Base-by-base conservation (phyloP, 352 stramenopile genomes). In the Plasmopara viticola region DNA sequence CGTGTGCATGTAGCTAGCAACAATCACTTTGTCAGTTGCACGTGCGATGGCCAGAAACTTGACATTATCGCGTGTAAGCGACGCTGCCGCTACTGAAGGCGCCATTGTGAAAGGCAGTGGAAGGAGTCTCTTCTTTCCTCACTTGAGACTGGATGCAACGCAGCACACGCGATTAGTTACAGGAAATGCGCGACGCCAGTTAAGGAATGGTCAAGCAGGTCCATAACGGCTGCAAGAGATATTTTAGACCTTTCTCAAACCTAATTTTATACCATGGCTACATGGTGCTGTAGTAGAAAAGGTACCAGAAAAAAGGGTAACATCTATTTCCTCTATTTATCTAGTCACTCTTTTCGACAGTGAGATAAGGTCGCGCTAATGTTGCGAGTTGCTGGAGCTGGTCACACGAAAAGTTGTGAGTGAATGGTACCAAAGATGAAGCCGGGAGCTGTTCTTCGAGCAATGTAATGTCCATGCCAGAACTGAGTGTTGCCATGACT, bases 31-130 rank as follows among this genome's bases (percentile, higher is more conserved):
- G 64, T 92, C 82, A 6, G 77, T 86, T 18, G 79, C 82, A 9
- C 82, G 78, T 20, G 82, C 82, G 42, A 92, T 85, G 44, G 77
- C 79, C 44, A 92, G 43, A 56, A 92, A 92, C 75, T 90, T 90
- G 68, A 89, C 62, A 43, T 94, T 91, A 66, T 87, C 80, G 44
- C 72, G 69, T 34, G 74, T 90, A 47, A 94, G 49, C 44, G 83
- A 67, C 37, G 62, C 45, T 7, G 52, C 43, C 14, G 55, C 55
- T 58, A 58, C 53, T 35, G 51, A 62, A 62, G 33, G 9, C 31
- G 34, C 46, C 30, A 38, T 38, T 15, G n/a, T 1, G 37, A 35
- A 35, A 12, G 10, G 1, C 7, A 5, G 10, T 35, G 20, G 3
- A 25, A 25, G 20, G 20, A 25, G 20, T 25, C 20, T 25, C 20